Conservation (phyloP, 192 early-diverging fungal genomes). For the Fimicolochytrium jonesii region DNA sequence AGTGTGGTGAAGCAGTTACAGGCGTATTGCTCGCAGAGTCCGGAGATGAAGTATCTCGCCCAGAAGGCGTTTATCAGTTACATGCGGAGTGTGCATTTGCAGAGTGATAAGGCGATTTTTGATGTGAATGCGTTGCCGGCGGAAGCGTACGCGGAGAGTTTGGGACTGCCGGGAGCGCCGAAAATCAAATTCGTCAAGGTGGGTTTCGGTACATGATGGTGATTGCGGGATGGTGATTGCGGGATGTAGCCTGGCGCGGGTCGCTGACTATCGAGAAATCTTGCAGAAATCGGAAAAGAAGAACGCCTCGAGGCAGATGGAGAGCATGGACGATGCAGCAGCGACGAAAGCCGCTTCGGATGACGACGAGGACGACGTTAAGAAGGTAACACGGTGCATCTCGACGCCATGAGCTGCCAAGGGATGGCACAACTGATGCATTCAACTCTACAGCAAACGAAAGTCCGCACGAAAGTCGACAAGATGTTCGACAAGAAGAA, state of each 20-base stretch:
- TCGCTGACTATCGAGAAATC: background rate
- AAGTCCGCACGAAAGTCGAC: conserved; percentile 78
- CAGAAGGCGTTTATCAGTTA: conserved; percentile 97
- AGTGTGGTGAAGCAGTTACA: conserved; percentile 80
- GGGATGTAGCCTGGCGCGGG: too few relatives aligned
- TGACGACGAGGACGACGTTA: conserved; percentile 4
- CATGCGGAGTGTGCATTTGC: conserved; percentile 86
- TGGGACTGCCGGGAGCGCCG: conserved; percentile 94
- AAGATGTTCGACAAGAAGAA: conserved; percentile 94
- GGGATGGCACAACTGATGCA: background rate
- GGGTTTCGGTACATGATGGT: background rate
- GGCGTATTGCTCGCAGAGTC: conserved; percentile 84
- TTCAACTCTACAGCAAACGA: too few relatives aligned
- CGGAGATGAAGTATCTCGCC: conserved; percentile 94
- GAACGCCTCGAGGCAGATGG: conserved; percentile 61
- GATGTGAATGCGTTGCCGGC: conserved; percentile 80
- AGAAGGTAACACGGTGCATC: conserved; percentile 9
- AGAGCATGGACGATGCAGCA: background rate
- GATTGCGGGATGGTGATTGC: background rate
- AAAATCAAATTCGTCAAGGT: conserved; percentile 85
- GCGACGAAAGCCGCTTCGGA: conserved; percentile 11
- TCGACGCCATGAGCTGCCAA: too few relatives aligned
- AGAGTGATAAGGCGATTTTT: conserved; percentile 88
- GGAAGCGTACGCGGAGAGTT: conserved; percentile 79
- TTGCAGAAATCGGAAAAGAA: conserved; percentile 41